phyloP scores from a whole-genome alignment of 1,139 yeast species.

The Hanseniaspora gamundiae region DNA sequence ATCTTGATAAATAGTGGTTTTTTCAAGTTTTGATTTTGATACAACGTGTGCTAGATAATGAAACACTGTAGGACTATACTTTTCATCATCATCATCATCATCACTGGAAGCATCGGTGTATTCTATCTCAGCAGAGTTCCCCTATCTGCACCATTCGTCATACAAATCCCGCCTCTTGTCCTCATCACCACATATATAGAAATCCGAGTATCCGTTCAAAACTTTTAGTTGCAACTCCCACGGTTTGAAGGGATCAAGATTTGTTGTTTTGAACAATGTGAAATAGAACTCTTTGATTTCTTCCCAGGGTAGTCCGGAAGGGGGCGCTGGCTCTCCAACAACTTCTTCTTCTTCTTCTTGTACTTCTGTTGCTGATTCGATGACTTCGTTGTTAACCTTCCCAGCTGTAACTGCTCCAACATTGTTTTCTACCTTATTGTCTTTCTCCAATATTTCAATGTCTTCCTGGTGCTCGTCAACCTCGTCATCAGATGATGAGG shows the following conservation, averaged over 20 bases:
- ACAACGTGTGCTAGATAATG: slow-evolving; percentile 24
- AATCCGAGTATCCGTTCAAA: background rate
- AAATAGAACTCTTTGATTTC: background rate
- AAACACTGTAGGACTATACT: slow-evolving; percentile 18
- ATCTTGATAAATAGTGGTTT: slow-evolving; percentile 18
- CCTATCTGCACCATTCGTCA: slow-evolving; percentile 1
- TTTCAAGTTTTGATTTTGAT: slow-evolving; percentile 14
- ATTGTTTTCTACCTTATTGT: background rate
- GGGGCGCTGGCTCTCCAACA: background rate
- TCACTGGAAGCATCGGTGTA: slow-evolving; percentile 6
- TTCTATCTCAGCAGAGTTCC: slow-evolving; percentile 1
- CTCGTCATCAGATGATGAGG: background rate
- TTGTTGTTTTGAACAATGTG: background rate
- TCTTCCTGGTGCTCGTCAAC: too few relatives aligned
- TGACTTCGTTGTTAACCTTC: background rate
- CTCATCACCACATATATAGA: background rate
- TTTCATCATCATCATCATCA: slow-evolving; percentile 11
- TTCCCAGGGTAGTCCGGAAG: background rate
- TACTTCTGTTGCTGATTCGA: background rate
- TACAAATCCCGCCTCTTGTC: background rate
- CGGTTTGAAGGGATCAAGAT: background rate
- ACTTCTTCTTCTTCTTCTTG: background rate
- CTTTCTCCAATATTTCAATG: background rate
- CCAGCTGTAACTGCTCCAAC: background rate
- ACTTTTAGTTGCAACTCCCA: background rate